Evolutionary conservation across 768 basidiomycete species (phyloP).

Genomic region (Collybiopsis luxurians): DNA sequence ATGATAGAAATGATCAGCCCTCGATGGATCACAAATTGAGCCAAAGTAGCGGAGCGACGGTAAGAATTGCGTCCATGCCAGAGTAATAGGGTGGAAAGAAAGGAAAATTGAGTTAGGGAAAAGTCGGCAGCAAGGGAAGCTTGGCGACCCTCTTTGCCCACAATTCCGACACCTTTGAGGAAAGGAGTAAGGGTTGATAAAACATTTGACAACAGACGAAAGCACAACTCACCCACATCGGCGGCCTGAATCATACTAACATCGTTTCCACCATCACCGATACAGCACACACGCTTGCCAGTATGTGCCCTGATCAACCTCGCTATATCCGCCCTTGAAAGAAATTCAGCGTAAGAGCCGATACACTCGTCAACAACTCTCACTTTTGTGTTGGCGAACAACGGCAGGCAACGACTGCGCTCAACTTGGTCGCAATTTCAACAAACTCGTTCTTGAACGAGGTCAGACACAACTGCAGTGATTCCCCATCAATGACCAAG

Average conservation of each 20-base stretch:
- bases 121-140: conserved; percentile 99
- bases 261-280: conserved; percentile 98
- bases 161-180: conserved; percentile 84
- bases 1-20: conserved; percentile 97
- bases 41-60: conserved; percentile 94
- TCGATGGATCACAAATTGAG: conserved; percentile 98
- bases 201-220: background rate
- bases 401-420: conserved; percentile 95
- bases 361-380: background rate
- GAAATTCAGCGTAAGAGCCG: too few species aligned
- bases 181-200: background rate
- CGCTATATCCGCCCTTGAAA: conserved; percentile 76
- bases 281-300: conserved; percentile 95
- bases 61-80: conserved; percentile 99
- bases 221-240: conserved; percentile 77
- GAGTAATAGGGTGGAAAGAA: conserved; percentile 91
- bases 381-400: conserved; percentile 96
- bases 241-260: conserved; percentile 99
- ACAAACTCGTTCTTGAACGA: conserved; percentile 94
- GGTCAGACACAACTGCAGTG: conserved; percentile 88
- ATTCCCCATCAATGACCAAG: conserved; percentile 97
- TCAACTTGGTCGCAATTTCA: conserved; percentile 92
- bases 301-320: conserved; percentile 87
- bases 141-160: conserved; percentile 98
- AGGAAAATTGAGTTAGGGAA: conserved; percentile 95